phyloP scores from a whole-genome alignment of 2,329 filamentous ascomycete genomes.

The Sordariomycetes sp. region DNA sequence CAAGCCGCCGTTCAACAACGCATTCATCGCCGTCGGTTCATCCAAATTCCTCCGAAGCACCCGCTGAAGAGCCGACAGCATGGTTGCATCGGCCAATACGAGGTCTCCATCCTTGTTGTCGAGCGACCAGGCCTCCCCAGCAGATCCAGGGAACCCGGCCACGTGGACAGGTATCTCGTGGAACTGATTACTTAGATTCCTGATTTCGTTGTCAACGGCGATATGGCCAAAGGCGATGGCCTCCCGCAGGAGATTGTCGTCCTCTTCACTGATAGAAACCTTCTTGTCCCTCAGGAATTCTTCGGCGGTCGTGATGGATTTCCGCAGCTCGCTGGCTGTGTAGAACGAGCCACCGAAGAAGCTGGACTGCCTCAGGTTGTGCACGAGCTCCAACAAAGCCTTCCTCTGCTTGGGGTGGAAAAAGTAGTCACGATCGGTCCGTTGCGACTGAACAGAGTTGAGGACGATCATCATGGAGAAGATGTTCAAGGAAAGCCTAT shows the following conservation, averaged over 20 bases:
- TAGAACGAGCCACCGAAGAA: constrained; percentile 81
- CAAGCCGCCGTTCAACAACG: constrained; percentile 34
- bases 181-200: constrained; percentile 54
- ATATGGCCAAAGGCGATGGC: constrained; percentile 56
- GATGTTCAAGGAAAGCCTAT: constrained; percentile 71
- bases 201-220: constrained; percentile 50
- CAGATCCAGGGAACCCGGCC: constrained; percentile 51
- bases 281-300: constrained; percentile 55
- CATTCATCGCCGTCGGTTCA: constrained; percentile 30
- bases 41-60: constrained; percentile 34
- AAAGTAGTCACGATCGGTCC: constrained; percentile 76
- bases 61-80: constrained; percentile 42
- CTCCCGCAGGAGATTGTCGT: constrained; percentile 47
- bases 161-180: constrained; percentile 74
- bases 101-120: constrained; percentile 35
- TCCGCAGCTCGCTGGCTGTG: constrained; percentile 48
- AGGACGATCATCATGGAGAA: constrained; percentile 77
- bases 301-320: constrained; percentile 54
- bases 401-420: constrained; percentile 69
- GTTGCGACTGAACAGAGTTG: constrained; percentile 81
- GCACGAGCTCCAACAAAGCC: constrained; percentile 56
- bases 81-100: constrained; percentile 35
- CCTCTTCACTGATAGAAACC: constrained; percentile 47
- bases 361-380: constrained; percentile 71
- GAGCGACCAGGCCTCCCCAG: constrained; percentile 58